phyloP scores from a whole-genome alignment of 768 basidiomycete species.

The Mrakia frigida region DNA sequence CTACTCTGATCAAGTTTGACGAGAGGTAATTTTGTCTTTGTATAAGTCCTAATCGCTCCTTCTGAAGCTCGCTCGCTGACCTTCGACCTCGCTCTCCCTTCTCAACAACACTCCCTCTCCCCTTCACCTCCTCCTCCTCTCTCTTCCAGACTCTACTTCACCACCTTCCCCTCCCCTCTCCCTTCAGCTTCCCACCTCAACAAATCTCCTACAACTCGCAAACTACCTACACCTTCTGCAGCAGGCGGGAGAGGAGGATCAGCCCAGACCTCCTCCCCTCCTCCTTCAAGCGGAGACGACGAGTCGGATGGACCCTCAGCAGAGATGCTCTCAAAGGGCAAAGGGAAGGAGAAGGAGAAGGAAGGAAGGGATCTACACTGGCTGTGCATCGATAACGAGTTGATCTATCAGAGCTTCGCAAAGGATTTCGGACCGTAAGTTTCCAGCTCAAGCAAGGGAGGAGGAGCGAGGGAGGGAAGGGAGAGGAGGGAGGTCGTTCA shows the following conservation, averaged over 20 bases:
- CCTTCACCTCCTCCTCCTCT: not conserved
- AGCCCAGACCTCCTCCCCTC: slow-evolving; percentile 35
- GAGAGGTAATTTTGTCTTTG: too few species aligned
- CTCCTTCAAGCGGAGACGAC: slow-evolving; percentile 35
- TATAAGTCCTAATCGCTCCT: too few species aligned
- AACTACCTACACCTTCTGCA: slow-evolving; percentile 45
- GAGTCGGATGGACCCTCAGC: slow-evolving; percentile 25
- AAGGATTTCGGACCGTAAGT: slow-evolving; percentile 79
- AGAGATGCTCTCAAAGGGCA: slow-evolving; percentile 33
- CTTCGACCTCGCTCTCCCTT: not conserved
- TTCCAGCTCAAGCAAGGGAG: too few species aligned
- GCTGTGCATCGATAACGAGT: slow-evolving; percentile 87
- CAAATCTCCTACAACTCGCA: slow-evolving; percentile 57
- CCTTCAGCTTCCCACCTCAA: slow-evolving; percentile 57
- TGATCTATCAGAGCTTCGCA: slow-evolving; percentile 87
- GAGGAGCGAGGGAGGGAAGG: not conserved
- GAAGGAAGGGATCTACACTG: slow-evolving; percentile 60
- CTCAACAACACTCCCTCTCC: slow-evolving; percentile 3
- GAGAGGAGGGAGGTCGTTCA: not conserved
- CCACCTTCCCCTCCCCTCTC: slow-evolving; percentile 73
- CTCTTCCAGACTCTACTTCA: slow-evolving; percentile 69
- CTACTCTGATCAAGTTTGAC: slow-evolving; percentile 23
- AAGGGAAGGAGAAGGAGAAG: slow-evolving; percentile 17
- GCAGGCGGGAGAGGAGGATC: not conserved
- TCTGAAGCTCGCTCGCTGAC: not conserved